Conservation (phyloP, 345 rosid genomes). For the Dipteronia sinensis region DNA sequence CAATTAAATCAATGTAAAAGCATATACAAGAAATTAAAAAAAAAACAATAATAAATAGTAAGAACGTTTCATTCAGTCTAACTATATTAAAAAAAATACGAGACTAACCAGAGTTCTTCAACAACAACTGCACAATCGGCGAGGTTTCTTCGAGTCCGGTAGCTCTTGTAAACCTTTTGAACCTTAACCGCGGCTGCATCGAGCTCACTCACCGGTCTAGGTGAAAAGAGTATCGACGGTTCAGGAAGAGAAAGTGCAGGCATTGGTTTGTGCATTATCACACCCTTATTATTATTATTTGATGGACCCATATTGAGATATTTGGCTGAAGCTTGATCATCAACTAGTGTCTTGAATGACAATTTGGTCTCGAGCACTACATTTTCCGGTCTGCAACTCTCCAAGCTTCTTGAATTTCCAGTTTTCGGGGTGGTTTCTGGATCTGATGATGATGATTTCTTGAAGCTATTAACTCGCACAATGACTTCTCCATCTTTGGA, state of each 20-base stretch:
- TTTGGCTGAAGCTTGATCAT: slow-evolving; percentile 11
- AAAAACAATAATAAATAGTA: too few relatives aligned
- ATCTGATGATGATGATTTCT: slow-evolving; percentile 37
- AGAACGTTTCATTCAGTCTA: too few relatives aligned
- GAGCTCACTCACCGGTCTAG: slow-evolving; percentile 69
- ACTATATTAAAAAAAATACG: too few relatives aligned
- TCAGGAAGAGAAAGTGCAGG: slow-evolving; percentile 53
- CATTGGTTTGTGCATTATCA: slow-evolving; percentile 12
- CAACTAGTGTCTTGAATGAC: slow-evolving; percentile 40
- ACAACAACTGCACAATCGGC: slow-evolving; percentile 94
- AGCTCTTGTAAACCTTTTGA: slow-evolving; percentile 91
- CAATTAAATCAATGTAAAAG: neutral
- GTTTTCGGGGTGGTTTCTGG: slow-evolving; percentile 11
- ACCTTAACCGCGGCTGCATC: slow-evolving; percentile 85
- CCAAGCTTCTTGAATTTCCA: slow-evolving; percentile 34
- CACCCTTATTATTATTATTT: neutral
- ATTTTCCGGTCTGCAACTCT: slow-evolving; percentile 33
- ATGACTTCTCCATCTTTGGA: slow-evolving; percentile 22
- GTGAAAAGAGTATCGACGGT: slow-evolving; percentile 58
- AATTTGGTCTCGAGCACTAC: slow-evolving; percentile 27
- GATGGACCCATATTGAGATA: neutral
- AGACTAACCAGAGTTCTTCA: slow-evolving; percentile 76
- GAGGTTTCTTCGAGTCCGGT: slow-evolving; percentile 82
- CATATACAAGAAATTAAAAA: too few relatives aligned
- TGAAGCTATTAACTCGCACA: slow-evolving; percentile 34